phyloP scores from a whole-genome alignment of 140 eudicot genomes.

The Bidens hawaiensis region DNA sequence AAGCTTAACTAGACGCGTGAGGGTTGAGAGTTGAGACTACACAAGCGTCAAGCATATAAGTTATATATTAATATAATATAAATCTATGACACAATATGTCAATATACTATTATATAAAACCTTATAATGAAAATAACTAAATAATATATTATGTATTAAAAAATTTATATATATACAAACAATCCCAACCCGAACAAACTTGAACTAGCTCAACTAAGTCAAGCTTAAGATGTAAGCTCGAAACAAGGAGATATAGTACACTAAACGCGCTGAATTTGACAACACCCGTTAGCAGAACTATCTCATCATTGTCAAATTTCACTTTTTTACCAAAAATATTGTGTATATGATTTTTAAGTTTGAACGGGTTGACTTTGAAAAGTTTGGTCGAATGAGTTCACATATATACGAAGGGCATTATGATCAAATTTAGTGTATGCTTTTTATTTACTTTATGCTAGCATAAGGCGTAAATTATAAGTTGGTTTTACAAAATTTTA shows the following conservation, averaged over 20 bases:
- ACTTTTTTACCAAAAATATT: not conserved
- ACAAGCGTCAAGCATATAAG: not conserved
- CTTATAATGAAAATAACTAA: not conserved
- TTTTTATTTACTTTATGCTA: no score
- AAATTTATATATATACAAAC: no score
- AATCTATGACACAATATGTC: no score
- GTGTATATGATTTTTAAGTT: not conserved
- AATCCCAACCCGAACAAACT: no score
- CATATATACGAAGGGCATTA: no score
- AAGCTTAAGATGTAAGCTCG: not conserved
- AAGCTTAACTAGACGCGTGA: not conserved
- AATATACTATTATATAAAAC: no score
- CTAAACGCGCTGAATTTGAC: not conserved
- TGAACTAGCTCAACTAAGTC: not conserved
- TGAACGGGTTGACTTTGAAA: no score
- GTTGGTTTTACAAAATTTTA: not conserved
- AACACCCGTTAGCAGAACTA: not conserved
- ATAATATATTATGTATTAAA: no score
- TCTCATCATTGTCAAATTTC: not conserved
- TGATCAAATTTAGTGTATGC: no score
- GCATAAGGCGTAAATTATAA: not conserved
- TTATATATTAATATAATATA: no score
- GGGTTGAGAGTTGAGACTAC: no score
- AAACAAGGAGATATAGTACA: not conserved
- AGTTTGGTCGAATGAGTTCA: no score